Percentiles rank a stretch among this genome's conserved stretches.
These are phyloP conservation scores for Phialophora tarda DNA, from an alignment of 2,329 filamentous ascomycete species.

Conservation along the genomic window DNA sequence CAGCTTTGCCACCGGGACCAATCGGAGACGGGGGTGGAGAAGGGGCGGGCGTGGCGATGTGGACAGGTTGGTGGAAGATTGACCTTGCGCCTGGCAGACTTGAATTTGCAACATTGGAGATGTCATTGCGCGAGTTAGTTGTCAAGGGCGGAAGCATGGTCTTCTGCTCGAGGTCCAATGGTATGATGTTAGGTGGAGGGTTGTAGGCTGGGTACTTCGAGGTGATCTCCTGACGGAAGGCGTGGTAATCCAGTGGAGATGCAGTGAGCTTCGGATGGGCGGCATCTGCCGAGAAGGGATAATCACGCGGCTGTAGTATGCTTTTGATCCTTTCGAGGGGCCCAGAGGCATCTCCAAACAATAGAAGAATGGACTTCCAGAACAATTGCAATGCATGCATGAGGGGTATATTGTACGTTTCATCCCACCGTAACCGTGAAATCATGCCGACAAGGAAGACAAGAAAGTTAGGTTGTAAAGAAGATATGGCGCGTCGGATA, in stretches of 20 bases:
- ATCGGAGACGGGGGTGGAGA: conserved; percentile 93
- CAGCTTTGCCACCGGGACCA: conserved; percentile 81
- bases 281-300: conserved; percentile 69
- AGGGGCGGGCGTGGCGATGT: conserved; percentile 96
- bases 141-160: conserved; percentile 86
- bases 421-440: conserved; percentile 68
- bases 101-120: conserved; percentile 54
- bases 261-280: conserved; percentile 73
- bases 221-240: conserved; percentile 94
- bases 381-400: conserved; percentile 78
- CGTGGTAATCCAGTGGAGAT: conserved; percentile 92
- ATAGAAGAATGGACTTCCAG: conserved; percentile 88
- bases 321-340: conserved; percentile 72
- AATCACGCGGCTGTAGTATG: conserved; percentile 63
- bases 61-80: conserved; percentile 92
- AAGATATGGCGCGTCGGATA: conserved; percentile 31
- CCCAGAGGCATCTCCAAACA: conserved; percentile 79
- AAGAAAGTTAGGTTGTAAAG: conserved; percentile 35
- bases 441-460: conserved; percentile 38
- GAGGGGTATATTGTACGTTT: conserved; percentile 59
- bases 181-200: conserved; percentile 80
- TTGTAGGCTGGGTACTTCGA: conserved; percentile 98
- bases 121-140: conserved; percentile 69
- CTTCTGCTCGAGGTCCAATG: conserved; percentile 86
- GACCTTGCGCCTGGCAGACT: conserved; percentile 57